Evolutionary conservation across 495 filamentous ascomycete species (phyloP), one percentile per base, ranked within the genome.

Genomic region (Cairneyella variabilis): DNA sequence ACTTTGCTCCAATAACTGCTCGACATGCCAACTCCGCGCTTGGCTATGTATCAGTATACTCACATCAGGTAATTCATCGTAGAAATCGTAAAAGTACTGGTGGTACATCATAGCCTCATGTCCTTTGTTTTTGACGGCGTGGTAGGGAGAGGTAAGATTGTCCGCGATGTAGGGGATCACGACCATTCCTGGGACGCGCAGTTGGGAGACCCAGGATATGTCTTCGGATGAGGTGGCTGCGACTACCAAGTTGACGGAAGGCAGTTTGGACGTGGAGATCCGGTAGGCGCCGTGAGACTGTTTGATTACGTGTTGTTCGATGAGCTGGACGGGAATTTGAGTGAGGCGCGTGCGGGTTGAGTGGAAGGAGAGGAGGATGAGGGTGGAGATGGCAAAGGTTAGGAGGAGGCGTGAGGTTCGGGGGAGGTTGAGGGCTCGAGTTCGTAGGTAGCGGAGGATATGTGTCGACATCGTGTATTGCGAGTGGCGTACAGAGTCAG

Each of bases 101-200:
- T 51, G 48, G 37, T 51, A 51, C n/a, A 42, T 42, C 48, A 42
- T 51, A 3, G 48, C 48, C 18, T 51, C 48, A 26, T 51, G 48
- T 27, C 48, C 48, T 30, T 51, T 51, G 37, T 51, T 51, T 21
- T 51, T 27, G 37, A 17, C n/a, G 11, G 48, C n/a, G 25, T 51
- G 48, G 25, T 51, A 32, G 11, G 37, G 48, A 2, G 48, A 36
- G 9, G 36, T 26, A 20, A 26, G 18, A 18, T 51, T 51, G 37
- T 51, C 48, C 2, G 38, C 48, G 17, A 51, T 51, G 18, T 43
- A 51, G 22, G 48, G 48, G n/a, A 51, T 32, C 1, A 51, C 38
- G 5, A 18, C 37, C 48, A 51, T 40, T 28, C 26, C 38, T 1
- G 48, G 48, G 1, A 51, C 48, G 18, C 30, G 41, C 11, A 51